Conservation (phyloP, 345 rosid species). For the Heritiera littoralis region DNA sequence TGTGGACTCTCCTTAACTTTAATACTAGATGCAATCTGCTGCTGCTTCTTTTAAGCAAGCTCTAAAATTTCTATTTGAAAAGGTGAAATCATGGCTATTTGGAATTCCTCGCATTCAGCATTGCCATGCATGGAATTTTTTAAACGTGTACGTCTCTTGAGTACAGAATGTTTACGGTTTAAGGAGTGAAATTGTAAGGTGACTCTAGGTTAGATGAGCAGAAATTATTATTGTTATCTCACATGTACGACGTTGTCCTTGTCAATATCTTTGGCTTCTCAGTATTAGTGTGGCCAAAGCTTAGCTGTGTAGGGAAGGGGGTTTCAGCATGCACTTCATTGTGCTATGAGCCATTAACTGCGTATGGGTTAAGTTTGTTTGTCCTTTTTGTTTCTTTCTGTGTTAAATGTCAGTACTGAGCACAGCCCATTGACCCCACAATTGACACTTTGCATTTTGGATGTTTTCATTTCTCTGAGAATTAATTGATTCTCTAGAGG, state of each 20-base stretch:
- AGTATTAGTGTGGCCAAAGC: not conserved
- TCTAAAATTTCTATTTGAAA: not conserved
- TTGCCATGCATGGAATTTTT: not conserved
- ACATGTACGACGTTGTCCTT: no score
- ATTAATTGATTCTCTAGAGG: not conserved
- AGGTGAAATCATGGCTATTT: not conserved
- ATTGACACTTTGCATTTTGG: not conserved
- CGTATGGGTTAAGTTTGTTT: conserved; percentile 3
- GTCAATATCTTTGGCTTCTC: no score
- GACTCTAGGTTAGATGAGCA: not conserved
- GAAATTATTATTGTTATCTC: not conserved
- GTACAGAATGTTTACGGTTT: not conserved
- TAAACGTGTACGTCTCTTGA: no score
- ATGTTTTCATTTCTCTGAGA: not conserved
- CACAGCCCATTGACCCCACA: not conserved
- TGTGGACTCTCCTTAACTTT: not conserved
- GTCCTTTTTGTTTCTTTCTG: not conserved
- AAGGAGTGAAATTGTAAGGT: not conserved
- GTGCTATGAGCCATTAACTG: not conserved
- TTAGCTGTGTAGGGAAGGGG: not conserved
- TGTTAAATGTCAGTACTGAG: not conserved
- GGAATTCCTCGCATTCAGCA: not conserved
- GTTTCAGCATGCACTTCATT: not conserved
- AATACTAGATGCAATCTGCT: no score
- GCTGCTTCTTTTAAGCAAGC: not conserved